Conservation (phyloP, 768 basidiomycete species). For the Mycena polygramma region DNA sequence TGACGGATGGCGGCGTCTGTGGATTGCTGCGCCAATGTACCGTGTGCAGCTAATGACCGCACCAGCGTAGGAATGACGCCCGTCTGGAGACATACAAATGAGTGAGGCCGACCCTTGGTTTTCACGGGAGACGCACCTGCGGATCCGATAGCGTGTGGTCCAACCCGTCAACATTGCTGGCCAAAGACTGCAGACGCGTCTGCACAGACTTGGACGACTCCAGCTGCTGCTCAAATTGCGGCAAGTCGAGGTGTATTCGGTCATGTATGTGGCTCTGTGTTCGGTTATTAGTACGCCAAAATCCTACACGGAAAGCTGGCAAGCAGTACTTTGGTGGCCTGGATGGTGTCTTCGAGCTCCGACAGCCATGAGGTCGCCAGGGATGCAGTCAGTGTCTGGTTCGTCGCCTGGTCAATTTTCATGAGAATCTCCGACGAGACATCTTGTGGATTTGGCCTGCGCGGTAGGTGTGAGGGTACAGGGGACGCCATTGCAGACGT, state of each 20-base stretch:
- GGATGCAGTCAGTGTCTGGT: conserved; percentile 68
- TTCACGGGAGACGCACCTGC: conserved; percentile 60
- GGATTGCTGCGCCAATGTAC: conserved; percentile 72
- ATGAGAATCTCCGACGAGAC: conserved; percentile 79
- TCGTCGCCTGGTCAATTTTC: conserved; percentile 74
- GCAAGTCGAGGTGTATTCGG: conserved; percentile 74
- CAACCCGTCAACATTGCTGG: conserved; percentile 66
- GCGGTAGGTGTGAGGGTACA: conserved; percentile 79
- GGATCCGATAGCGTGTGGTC: conserved; percentile 65
- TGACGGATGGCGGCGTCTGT: conserved; percentile 65
- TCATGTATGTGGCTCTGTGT: conserved; percentile 75
- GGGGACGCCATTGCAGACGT: conserved; percentile 75
- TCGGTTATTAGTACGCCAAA: conserved; percentile 6
- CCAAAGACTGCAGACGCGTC: conserved; percentile 65
- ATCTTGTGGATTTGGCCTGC: conserved; percentile 70
- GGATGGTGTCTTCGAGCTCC: conserved; percentile 81
- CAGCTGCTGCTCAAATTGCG: conserved; percentile 74
- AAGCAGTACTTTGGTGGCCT: conserved; percentile 72
- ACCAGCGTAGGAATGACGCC: conserved; percentile 76
- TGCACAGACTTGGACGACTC: conserved; percentile 75
- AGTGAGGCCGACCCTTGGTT: conserved; percentile 22
- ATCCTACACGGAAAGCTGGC: conserved; percentile 8
- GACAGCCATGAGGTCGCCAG: conserved; percentile 77
- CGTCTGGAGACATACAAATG: conserved; percentile 56
- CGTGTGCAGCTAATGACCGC: conserved; percentile 69